phyloP scores from a whole-genome alignment of 768 basidiomycete genomes.

The Russula sp. region DNA sequence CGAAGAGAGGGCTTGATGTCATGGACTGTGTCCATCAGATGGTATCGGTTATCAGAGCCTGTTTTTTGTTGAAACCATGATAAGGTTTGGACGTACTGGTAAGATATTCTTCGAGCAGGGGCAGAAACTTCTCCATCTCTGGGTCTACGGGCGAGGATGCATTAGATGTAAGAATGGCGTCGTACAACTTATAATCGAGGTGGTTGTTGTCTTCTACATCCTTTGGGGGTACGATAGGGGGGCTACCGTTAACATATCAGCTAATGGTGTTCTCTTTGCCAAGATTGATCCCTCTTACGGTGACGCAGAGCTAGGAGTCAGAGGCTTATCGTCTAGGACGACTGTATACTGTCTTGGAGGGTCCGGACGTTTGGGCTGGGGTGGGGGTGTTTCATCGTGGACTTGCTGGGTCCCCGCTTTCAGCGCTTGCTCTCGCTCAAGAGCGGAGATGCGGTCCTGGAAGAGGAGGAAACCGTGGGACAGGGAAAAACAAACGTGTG shows the following conservation, averaged over 20 bases:
- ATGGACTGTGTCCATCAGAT: slow-evolving; percentile 6
- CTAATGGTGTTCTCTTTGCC: background rate
- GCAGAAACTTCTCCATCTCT: slow-evolving; percentile 72
- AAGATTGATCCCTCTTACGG: slow-evolving; percentile 22
- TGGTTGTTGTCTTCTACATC: slow-evolving; percentile 31
- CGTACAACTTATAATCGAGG: slow-evolving; percentile 58
- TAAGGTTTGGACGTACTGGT: slow-evolving; percentile 34
- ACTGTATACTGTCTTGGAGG: slow-evolving; percentile 18
- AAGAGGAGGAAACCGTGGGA: background rate
- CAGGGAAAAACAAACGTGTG: background rate
- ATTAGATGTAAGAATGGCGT: slow-evolving; percentile 41
- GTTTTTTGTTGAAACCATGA: background rate
- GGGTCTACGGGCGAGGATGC: slow-evolving; percentile 31
- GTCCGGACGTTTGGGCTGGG: slow-evolving; percentile 13
- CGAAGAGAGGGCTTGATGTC: slow-evolving; percentile 5
- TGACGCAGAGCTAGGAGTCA: slow-evolving; percentile 12
- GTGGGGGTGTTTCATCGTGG: background rate
- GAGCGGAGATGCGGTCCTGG: slow-evolving; percentile 24
- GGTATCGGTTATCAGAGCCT: background rate
- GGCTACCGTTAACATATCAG: slow-evolving; percentile 32
- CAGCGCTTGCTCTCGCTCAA: slow-evolving; percentile 22
- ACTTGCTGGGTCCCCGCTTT: background rate
- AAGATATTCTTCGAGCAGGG: slow-evolving; percentile 70
- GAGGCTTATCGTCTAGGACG: slow-evolving; percentile 5
- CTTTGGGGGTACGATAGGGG: slow-evolving; percentile 47